Conservation (phyloP, 2,329 filamentous ascomycete species). For the Penicillium sp. region DNA sequence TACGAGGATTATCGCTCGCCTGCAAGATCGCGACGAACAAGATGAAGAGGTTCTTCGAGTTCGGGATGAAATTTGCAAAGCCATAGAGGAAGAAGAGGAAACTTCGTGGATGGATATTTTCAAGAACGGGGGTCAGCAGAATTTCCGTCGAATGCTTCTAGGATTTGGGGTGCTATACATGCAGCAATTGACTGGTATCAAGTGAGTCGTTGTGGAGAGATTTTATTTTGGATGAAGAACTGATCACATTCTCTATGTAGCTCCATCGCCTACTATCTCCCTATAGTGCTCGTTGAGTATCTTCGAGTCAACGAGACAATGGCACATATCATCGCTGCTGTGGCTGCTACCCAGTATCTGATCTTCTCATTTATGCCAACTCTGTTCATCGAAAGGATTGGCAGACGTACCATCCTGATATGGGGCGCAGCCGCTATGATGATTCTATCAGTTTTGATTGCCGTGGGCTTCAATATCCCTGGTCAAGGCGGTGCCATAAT, state of each 20-base stretch:
- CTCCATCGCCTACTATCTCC: not conserved
- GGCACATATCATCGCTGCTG: not conserved
- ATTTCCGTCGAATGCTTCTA: not conserved
- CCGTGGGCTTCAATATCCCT: too few species aligned
- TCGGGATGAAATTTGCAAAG: not conserved
- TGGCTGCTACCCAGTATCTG: not conserved
- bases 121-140: not conserved
- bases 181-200: not conserved
- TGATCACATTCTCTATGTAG: not conserved
- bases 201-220: not conserved
- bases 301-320: not conserved
- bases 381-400: not conserved
- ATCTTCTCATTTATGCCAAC: not conserved
- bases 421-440: not conserved
- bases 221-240: not conserved
- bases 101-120: not conserved
- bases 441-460: not conserved
- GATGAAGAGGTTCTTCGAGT: not conserved
- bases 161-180: not conserved
- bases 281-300: not conserved
- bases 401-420: not conserved
- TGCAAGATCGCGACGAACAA: not conserved
- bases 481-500: too few species aligned
- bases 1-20: not conserved
- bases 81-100: not conserved